phyloP scores from a whole-genome alignment of 2,329 filamentous ascomycete genomes.

The Zopfia rhizophila region DNA sequence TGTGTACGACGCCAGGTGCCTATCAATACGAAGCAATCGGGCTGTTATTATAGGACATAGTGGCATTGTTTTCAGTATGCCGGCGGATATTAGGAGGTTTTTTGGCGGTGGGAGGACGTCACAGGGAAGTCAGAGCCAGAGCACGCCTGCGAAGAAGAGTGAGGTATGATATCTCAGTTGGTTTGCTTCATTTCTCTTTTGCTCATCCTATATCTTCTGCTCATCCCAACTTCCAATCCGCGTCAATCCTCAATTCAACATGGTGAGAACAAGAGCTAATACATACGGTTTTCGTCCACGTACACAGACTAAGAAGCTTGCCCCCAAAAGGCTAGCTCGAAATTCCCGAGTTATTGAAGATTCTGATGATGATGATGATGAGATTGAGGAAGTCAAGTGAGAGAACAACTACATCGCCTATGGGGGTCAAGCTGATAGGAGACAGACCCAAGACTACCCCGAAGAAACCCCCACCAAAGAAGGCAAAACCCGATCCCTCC shows the following conservation, averaged over 20 bases:
- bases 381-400: slow-evolving; percentile 53
- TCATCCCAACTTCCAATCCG: slow-evolving; percentile 1
- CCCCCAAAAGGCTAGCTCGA: slow-evolving; percentile 55
- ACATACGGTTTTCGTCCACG: slow-evolving; percentile 4
- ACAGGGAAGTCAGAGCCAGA: slow-evolving; percentile 58
- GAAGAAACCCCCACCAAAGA: slow-evolving; percentile 70
- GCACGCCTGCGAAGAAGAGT: slow-evolving; percentile 39
- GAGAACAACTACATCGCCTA: slow-evolving; percentile 22
- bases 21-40: no score
- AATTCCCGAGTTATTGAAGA: slow-evolving; percentile 70
- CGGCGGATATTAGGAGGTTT: slow-evolving; percentile 87
- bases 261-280: slow-evolving; percentile 2
- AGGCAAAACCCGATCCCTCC: slow-evolving; percentile 60
- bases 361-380: slow-evolving; percentile 75
- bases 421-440: slow-evolving; percentile 31
- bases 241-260: slow-evolving; percentile 4
- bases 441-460: slow-evolving; percentile 56
- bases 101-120: slow-evolving; percentile 84
- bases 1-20: no score
- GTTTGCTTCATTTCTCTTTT: not conserved
- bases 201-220: slow-evolving; percentile 3
- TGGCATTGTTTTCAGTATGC: slow-evolving; percentile 64
- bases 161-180: slow-evolving; percentile 45
- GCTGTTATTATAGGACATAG: not conserved
- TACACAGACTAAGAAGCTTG: slow-evolving; percentile 46